Conservation (phyloP, 2,329 filamentous ascomycete genomes). For the Diaporthe sp. region DNA sequence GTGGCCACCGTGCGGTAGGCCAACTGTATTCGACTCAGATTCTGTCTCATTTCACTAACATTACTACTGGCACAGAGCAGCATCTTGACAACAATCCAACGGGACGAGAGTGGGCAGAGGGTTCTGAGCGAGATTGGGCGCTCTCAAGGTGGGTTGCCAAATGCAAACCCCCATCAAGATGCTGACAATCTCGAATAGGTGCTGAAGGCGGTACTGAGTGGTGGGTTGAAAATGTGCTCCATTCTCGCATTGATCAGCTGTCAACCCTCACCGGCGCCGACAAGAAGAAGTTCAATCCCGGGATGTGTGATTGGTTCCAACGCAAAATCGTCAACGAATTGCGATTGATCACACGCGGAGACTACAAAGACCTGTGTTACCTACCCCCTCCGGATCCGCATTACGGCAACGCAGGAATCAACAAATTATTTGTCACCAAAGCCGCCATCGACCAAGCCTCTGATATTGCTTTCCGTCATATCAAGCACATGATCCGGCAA, state of each 20-base stretch:
- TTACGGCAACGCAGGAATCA: no score
- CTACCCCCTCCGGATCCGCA: no score
- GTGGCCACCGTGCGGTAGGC: background rate
- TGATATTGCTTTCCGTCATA: background rate
- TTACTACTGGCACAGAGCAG: background rate
- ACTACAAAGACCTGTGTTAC: no score
- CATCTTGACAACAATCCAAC: background rate
- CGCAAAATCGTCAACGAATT: accelerated
- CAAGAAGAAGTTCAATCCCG: no score
- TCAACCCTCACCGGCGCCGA: no score
- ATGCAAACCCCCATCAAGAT: no score
- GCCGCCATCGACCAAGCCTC: background rate
- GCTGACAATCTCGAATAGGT: background rate
- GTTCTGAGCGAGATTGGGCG: background rate
- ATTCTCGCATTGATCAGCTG: background rate
- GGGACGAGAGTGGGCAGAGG: background rate
- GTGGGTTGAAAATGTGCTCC: background rate
- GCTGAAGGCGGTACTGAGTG: background rate
- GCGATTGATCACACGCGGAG: no score
- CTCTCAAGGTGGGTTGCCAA: background rate
- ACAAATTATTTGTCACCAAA: no score
- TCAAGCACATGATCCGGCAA: background rate
- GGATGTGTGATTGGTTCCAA: no score
- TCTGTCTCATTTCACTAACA: background rate
- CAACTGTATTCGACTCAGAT: background rate